Base-by-base conservation (phyloP, 345 rosid species). In the Viola odorata region DNA sequence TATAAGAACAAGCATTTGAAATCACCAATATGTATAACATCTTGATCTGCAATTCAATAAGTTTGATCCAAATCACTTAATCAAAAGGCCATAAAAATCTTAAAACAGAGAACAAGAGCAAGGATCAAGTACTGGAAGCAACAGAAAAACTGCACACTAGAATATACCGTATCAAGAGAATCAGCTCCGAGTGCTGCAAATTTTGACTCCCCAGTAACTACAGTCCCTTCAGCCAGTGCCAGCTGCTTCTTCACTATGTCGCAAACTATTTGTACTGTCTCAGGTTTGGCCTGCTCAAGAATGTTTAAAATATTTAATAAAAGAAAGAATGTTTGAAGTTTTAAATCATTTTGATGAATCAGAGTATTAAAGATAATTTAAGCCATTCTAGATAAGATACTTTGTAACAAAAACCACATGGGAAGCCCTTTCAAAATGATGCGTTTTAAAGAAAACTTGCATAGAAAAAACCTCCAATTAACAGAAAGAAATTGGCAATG, bases 131-230 rank as follows among this genome's bases (percentile, higher is more conserved):
- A 47, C 32, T 23, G 32, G 32, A 23, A 23, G 32, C 32, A 23
- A 23, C 1, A 23, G 2, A 23, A 23, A 23, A 23, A 23, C n/a
- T 23, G 32, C 2, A 23, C 32, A 23, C 32, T 23, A 1, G 32
- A 23, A 37, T 70, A 15, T 79, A 91, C 98, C 13, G 96, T 88
- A 63, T 91, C 96, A n/a, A 91, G 96, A 23, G 98, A 88, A 73
- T 91, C 98, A 3, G 96, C 98, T 23, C 96, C 98, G 14, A 88
- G 89, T 12, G 77, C 72, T 39, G 86, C 23, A 68, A 88, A 88
- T 55, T 82, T 86, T 44, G 98, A 83, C 44, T 83, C 88, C 5
- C 91, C 83, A 23, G 81, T 81, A 39, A 91, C 84, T 0, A 66
- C 53, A 7, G 74, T 57, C 23, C 81, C 96, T 0, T 73, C 69